Evolutionary conservation across 192 early-diverging fungal species (phyloP).

Genomic region (Mortierella claussenii): DNA sequence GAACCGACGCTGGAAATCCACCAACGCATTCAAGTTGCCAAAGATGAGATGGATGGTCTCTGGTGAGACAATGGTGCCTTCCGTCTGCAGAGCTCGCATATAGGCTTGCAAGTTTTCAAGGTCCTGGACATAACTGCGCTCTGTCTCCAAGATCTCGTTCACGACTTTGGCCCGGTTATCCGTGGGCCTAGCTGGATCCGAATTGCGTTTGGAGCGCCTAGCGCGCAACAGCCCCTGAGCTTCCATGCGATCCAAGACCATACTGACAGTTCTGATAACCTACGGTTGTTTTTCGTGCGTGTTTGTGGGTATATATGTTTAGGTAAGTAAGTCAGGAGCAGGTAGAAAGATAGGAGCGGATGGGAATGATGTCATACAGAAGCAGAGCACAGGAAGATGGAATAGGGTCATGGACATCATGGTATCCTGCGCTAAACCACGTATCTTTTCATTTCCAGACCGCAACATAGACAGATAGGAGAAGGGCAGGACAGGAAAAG

Average conservation of each 20-base stretch:
- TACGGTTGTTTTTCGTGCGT: constrained; percentile 15
- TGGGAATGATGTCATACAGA: no score
- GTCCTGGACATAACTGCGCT: constrained; percentile 91
- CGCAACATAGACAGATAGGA: no score
- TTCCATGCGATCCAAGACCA: constrained; percentile 83
- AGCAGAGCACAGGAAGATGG: no score
- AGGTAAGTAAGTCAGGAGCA: no score
- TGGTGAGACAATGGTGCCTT: constrained; percentile 76
- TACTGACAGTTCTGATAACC: constrained; percentile 86
- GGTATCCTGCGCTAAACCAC: no score
- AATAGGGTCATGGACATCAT: no score
- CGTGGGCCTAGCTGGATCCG: constrained; percentile 70
- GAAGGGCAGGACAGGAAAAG: no score
- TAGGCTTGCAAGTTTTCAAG: constrained; percentile 85
- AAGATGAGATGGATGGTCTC: constrained; percentile 88
- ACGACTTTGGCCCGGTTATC: constrained; percentile 91
- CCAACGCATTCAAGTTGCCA: constrained; percentile 89
- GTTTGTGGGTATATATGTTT: no score
- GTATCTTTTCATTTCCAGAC: no score
- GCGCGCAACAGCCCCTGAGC: constrained; percentile 62
- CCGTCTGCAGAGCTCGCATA: constrained; percentile 73
- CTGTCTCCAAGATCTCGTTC: constrained; percentile 92
- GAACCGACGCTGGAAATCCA: constrained; percentile 98
- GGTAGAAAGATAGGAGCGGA: no score
- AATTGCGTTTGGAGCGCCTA: constrained; percentile 52